A percentile compares a stretch with the other conserved stretches of the same genome.
Conservation (phyloP, 1,284 basidiomycete genomes). For the Rhodotorula sp. region DNA sequence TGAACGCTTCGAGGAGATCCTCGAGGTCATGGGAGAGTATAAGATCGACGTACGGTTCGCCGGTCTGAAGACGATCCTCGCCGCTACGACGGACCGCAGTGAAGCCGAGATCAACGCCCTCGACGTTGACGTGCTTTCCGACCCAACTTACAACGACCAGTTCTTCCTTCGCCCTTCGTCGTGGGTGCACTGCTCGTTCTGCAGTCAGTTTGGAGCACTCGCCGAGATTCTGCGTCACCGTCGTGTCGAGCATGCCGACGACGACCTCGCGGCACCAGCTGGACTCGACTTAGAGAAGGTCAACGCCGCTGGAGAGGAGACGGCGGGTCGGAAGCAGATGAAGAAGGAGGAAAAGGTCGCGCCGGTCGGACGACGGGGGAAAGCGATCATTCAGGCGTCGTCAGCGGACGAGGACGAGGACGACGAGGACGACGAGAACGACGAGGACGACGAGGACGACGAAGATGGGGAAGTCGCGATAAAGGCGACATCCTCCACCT, state of each 20-base stretch:
- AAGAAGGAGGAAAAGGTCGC: no score
- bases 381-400: no score
- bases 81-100: neutral
- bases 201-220: neutral
- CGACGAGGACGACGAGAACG: no score
- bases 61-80: constrained; percentile 14
- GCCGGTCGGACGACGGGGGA: no score
- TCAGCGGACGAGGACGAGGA: no score
- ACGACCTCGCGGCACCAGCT: no score
- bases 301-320: no score
- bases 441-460: no score
- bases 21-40: neutral
- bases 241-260: neutral
- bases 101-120: neutral
- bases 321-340: neutral
- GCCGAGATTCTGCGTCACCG: neutral
- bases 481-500: no score
- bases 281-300: no score
- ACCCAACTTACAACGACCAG: constrained; percentile 2
- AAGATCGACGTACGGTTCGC: neutral
- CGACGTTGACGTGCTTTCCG: neutral
- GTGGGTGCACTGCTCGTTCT: constrained; percentile 1
- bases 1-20: neutral
- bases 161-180: constrained; percentile 12
- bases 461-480: no score